Conservation (phyloP, 31 red algal species). For the Odonthalia washingtoniensis region DNA sequence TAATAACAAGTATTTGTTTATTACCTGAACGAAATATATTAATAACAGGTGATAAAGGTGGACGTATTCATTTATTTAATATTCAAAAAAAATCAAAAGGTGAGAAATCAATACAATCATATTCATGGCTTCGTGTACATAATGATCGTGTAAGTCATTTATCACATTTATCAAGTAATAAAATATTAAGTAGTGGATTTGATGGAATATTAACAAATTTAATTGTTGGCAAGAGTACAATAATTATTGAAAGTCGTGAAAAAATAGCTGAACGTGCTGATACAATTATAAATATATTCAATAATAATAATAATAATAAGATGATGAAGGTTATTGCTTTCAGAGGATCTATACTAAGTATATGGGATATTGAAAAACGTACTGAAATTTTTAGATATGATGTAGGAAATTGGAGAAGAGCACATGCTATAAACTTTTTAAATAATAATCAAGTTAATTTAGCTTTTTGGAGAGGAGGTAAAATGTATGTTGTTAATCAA, state of each 20-base stretch:
- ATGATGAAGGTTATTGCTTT: conserved; percentile 11
- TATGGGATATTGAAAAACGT: conserved; percentile 27
- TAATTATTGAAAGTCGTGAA: neutral
- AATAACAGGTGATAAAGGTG: neutral
- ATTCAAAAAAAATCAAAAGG: neutral
- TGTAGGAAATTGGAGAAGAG: conserved; percentile 40
- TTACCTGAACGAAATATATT: neutral
- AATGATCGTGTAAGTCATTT: neutral
- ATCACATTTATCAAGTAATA: neutral
- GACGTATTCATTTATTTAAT: neutral
- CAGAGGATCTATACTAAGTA: neutral
- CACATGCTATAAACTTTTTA: conserved; percentile 4
- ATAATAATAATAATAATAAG: neutral
- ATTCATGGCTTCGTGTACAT: neutral
- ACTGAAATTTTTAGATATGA: conserved; percentile 22
- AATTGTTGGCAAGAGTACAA: neutral
- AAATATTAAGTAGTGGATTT: neutral
- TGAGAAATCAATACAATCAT: neutral
- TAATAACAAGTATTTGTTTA: neutral
- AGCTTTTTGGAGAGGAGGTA: conserved; percentile 30
- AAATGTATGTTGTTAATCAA: conserved; percentile 9
- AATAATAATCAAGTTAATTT: conserved; percentile 4
- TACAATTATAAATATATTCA: neutral
- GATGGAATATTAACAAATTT: neutral
- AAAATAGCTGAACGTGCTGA: neutral